Conservation (phyloP, 129 eudicot species). For the Chrysanthemum makinoi region DNA sequence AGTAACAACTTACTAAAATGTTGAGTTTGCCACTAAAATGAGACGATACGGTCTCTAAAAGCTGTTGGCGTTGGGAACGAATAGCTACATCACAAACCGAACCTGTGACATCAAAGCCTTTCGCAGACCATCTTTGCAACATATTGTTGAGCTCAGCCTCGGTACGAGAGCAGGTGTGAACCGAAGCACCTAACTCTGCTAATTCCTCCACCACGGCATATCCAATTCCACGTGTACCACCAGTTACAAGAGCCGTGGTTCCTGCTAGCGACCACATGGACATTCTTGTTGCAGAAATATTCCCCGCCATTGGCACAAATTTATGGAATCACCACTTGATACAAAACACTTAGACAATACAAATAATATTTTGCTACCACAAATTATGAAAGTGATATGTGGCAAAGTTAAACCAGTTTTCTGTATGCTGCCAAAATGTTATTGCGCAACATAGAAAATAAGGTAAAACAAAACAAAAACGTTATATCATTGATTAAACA, state of each 20-base stretch:
- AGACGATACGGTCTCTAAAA: constrained; percentile 44
- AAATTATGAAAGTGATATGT: too few relatives aligned
- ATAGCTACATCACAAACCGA: constrained; percentile 61
- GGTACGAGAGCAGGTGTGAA: constrained; percentile 2
- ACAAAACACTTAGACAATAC: too few relatives aligned
- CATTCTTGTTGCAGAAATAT: not conserved
- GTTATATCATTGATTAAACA: too few relatives aligned
- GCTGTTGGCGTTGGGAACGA: constrained; percentile 46
- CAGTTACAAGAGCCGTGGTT: not conserved
- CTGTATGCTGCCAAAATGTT: too few relatives aligned
- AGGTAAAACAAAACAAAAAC: too few relatives aligned
- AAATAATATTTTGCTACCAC: too few relatives aligned
- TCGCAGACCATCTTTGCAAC: constrained; percentile 14
- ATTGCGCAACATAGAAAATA: too few relatives aligned
- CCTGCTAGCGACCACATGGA: constrained; percentile 1
- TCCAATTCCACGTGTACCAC: constrained; percentile 16
- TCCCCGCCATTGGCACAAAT: not conserved
- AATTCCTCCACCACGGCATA: not conserved
- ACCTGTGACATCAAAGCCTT: constrained; percentile 55
- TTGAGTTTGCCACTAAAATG: constrained; percentile 59
- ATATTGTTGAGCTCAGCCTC: not conserved
- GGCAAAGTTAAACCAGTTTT: too few relatives aligned
- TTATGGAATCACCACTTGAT: too few relatives aligned
- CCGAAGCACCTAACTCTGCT: constrained; percentile 5
- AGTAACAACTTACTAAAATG: constrained; percentile 54